Evolutionary conservation across 2,329 filamentous ascomycete species (phyloP), one percentile per base, ranked within the genome.

Genomic region (Daldinia sp.): DNA sequence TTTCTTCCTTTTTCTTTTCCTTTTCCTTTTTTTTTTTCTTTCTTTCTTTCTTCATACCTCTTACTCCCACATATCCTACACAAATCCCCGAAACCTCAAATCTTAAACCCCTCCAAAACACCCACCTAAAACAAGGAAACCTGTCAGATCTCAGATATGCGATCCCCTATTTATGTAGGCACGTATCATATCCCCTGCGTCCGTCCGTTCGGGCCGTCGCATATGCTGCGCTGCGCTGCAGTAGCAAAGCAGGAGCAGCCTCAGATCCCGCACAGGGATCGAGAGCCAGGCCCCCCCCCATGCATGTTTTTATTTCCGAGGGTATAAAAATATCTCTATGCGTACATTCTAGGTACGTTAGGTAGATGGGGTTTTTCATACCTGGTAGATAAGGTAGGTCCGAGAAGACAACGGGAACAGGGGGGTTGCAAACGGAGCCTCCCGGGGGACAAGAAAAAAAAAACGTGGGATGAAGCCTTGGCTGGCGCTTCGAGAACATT

Each of bases 121-220:
- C 21, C 39, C 11, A 13, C 21, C 13, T 25, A 27, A 39, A 10
- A 10, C n/a, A 45, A 27, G 7, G 10, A 15, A 45, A 45, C 21
- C 21, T 45, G 13, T 45, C 39, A 45, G 39, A 45, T 45, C 39
- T 45, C 11, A 45, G 21, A 27, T 45, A 27, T 25, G 13, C 4
- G 37, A 23, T 41, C 9, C 37, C 17, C 19, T 23, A 41, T 41
- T 41, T 27, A 35, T 45, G 39, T 27, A 45, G 13, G 4, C 15
- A 45, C 29, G 10, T 34, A 23, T 34, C 47, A 34, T 9, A 13
- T 47, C 34, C 47, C 48, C 48, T 50, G 32, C 34, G 29, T 60
- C 41, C 21, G 21, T 32, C 30, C 57, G 34, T 55, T 52, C 58
- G 58, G 58, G 41, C 58, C 58, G 58, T 50, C 39, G 39, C 39